Evolutionary conservation across 805 yeast genomes (phyloP).

Genomic region (Priceomyces fermenticarens): DNA sequence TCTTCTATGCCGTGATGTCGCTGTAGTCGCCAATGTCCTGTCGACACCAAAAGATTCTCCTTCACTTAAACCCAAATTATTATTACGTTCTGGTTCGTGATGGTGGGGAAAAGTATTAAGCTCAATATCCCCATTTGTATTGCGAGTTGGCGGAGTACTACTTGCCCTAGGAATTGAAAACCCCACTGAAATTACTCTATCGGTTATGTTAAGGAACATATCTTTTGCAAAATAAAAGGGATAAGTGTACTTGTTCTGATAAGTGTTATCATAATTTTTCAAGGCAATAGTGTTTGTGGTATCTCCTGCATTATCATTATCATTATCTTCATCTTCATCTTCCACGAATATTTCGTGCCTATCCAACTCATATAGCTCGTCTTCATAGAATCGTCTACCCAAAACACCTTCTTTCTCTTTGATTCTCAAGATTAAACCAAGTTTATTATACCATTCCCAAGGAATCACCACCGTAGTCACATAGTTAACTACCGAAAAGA

Average conservation of each 20-base stretch:
- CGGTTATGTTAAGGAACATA: constrained; percentile 45
- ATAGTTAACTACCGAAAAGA: constrained; percentile 70
- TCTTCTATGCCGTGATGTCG: constrained; percentile 16
- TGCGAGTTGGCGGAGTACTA: constrained; percentile 25
- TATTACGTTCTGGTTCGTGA: constrained; percentile 1
- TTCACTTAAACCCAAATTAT: background rate
- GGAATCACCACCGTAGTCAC: constrained; percentile 69
- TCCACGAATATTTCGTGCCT: constrained; percentile 39
- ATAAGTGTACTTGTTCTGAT: background rate
- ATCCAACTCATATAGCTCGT: constrained; percentile 48
- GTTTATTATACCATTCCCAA: constrained; percentile 83
- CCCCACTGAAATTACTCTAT: constrained; percentile 55
- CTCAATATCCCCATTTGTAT: background rate
- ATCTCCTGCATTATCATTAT: constrained; percentile 3
- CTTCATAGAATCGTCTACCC: constrained; percentile 74
- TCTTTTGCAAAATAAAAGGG: constrained; percentile 23
- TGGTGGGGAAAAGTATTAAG: background rate
- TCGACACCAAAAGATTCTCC: background rate
- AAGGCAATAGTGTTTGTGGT: background rate
- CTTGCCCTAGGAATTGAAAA: constrained; percentile 55
- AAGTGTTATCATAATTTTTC: constrained; percentile 7
- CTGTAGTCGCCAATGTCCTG: background rate
- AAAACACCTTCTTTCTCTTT: constrained; percentile 69
- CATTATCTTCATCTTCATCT: constrained; percentile 17
- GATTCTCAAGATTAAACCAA: constrained; percentile 52